Conservation (phyloP, 2,329 filamentous ascomycete species). For the Aspergillus proliferans region DNA sequence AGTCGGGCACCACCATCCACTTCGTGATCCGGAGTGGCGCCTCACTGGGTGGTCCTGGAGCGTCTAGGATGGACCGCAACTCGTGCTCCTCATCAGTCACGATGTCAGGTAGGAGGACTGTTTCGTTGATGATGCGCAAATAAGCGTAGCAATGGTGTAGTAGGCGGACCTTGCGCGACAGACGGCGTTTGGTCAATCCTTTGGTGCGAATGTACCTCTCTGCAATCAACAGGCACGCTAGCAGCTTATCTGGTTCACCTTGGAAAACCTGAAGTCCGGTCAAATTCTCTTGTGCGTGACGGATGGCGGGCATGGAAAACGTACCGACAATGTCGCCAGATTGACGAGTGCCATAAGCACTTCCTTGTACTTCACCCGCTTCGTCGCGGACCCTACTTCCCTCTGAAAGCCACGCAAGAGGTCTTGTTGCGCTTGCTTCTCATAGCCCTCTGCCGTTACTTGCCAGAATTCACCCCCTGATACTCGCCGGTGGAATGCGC, state of each 20-base stretch:
- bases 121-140: conserved; percentile 44
- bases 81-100: conserved; percentile 19
- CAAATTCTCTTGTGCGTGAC: background rate
- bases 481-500: conserved; percentile 37
- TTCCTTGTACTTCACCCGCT: conserved; percentile 39
- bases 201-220: conserved; percentile 39
- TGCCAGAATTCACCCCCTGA: conserved; percentile 22
- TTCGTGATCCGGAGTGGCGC: background rate
- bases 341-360: conserved; percentile 42
- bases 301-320: background rate
- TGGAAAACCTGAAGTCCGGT: conserved; percentile 15
- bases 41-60: background rate
- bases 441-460: conserved; percentile 25
- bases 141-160: conserved; percentile 46
- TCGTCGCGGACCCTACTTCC: conserved; percentile 30
- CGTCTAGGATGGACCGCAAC: background rate
- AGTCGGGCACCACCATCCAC: background rate
- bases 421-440: conserved; percentile 26
- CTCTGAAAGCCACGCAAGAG: conserved; percentile 25
- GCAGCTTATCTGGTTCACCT: conserved; percentile 28
- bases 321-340: conserved; percentile 32
- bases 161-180: conserved; percentile 39
- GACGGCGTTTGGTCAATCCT: conserved; percentile 31
- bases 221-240: conserved; percentile 38
- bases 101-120: conserved; percentile 2